Conservation (phyloP, 2,329 filamentous ascomycete species). For the Macrophomina phaseolina region DNA sequence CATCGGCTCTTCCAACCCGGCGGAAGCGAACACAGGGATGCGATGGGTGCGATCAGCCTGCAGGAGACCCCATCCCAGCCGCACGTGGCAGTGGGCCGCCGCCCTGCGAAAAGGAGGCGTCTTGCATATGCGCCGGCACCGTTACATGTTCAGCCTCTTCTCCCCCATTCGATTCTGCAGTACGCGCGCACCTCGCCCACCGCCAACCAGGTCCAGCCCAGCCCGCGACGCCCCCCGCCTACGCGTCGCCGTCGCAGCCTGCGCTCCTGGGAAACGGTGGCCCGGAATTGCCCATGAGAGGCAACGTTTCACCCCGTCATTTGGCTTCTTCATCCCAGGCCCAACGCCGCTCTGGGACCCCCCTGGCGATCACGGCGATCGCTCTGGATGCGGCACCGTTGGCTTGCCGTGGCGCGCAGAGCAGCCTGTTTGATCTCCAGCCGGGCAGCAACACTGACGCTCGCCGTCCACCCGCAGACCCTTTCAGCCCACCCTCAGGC, state of each 20-base stretch:
- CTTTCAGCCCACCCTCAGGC: not conserved
- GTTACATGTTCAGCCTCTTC: slow-evolving; percentile 28
- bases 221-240: not conserved
- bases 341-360: slow-evolving; percentile 17
- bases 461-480: slow-evolving; percentile 3
- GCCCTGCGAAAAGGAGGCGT: slow-evolving; percentile 28
- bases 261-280: slow-evolving; percentile 16
- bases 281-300: slow-evolving; percentile 8
- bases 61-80: slow-evolving; percentile 37
- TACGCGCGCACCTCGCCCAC: not conserved
- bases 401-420: slow-evolving; percentile 6
- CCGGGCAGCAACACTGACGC: slow-evolving; percentile 20
- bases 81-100: slow-evolving; percentile 39
- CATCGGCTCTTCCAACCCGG: slow-evolving; percentile 42
- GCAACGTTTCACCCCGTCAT: slow-evolving; percentile 25
- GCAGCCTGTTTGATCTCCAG: slow-evolving; percentile 19
- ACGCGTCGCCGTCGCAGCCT: slow-evolving; percentile 13
- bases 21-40: slow-evolving; percentile 45
- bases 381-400: slow-evolving; percentile 21
- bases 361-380: slow-evolving; percentile 26
- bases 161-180: slow-evolving; percentile 12
- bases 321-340: slow-evolving; percentile 24
- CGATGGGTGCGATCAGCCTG: slow-evolving; percentile 36
- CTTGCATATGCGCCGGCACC: slow-evolving; percentile 28
- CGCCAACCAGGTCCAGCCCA: slow-evolving; percentile 4